These are phyloP conservation scores for Iberis pinnata DNA, from an alignment of 345 rosid genomes.

Conservation along the genomic window DNA sequence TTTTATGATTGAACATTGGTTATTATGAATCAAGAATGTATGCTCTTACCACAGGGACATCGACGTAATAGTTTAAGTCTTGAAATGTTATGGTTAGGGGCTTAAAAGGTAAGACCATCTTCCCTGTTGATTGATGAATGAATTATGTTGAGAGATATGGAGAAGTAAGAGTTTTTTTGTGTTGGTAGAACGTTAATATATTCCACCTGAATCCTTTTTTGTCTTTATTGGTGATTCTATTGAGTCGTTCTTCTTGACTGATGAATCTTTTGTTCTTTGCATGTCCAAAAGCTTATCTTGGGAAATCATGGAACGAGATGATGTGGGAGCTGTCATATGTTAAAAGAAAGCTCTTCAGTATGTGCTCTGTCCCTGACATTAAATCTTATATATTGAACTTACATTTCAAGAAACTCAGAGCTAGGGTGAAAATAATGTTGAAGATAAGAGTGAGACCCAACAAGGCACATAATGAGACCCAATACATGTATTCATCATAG, in stretches of 20 bases:
- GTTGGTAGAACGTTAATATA: neutral
- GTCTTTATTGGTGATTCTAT: neutral
- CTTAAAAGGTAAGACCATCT: slow-evolving; percentile 68
- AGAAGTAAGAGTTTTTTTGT: neutral
- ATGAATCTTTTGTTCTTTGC: slow-evolving; percentile 33
- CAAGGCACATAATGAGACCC: slow-evolving; percentile 63
- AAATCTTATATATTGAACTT: slow-evolving; percentile 17
- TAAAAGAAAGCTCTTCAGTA: slow-evolving; percentile 1
- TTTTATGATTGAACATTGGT: neutral
- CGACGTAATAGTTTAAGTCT: slow-evolving; percentile 58
- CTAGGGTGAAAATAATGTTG: slow-evolving; percentile 55
- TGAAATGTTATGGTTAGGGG: slow-evolving; percentile 67
- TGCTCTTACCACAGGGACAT: slow-evolving; percentile 59
- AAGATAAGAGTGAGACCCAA: slow-evolving; percentile 49
- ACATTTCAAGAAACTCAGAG: slow-evolving; percentile 64
- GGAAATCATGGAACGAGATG: slow-evolving; percentile 59
- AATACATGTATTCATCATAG: slow-evolving; percentile 42
- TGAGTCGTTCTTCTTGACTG: slow-evolving; percentile 13
- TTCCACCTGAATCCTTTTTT: slow-evolving; percentile 14
- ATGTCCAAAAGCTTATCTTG: slow-evolving; percentile 44
- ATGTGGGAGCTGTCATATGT: slow-evolving; percentile 50
- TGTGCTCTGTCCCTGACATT: neutral
- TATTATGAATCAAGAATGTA: neutral
- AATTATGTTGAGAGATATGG: neutral
- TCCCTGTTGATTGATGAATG: slow-evolving; percentile 16